A percentile compares a stretch with the other conserved stretches of the same genome.
phyloP scores from a whole-genome alignment of 371 early-diverging fungal species.

The Smittium mucronatum region DNA sequence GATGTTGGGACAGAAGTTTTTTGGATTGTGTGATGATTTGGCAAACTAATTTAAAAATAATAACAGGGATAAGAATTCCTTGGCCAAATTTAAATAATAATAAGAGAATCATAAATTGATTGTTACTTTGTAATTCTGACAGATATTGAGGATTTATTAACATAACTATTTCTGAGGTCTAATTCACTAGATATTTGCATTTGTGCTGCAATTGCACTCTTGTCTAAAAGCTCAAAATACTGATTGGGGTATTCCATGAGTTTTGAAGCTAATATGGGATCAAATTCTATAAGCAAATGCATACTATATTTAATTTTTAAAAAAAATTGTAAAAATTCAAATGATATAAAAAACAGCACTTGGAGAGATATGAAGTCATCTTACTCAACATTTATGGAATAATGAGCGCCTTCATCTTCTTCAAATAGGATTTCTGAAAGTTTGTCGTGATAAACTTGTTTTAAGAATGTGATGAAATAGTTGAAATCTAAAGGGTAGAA shows the following conservation, averaged over 20 bases:
- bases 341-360: neutral
- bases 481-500: neutral
- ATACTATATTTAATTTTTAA: neutral
- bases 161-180: neutral
- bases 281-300: conserved; percentile 14
- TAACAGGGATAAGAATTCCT: neutral
- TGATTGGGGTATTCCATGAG: conserved; percentile 8
- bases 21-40: neutral
- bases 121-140: conserved; percentile 7
- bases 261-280: neutral
- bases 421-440: neutral
- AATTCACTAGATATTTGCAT: neutral
- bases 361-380: neutral
- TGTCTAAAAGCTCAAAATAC: conserved; percentile 7
- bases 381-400: conserved; percentile 1
- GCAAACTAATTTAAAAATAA: neutral
- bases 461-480: conserved; percentile 4
- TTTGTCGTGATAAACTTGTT: conserved; percentile 5
- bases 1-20: conserved; percentile 41
- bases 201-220: conserved; percentile 5
- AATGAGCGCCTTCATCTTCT: neutral
- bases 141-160: neutral
- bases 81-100: neutral
- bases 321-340: neutral
- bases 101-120: neutral